phyloP scores from a whole-genome alignment of 2,329 filamentous ascomycete genomes.

The Lomentospora prolificans region DNA sequence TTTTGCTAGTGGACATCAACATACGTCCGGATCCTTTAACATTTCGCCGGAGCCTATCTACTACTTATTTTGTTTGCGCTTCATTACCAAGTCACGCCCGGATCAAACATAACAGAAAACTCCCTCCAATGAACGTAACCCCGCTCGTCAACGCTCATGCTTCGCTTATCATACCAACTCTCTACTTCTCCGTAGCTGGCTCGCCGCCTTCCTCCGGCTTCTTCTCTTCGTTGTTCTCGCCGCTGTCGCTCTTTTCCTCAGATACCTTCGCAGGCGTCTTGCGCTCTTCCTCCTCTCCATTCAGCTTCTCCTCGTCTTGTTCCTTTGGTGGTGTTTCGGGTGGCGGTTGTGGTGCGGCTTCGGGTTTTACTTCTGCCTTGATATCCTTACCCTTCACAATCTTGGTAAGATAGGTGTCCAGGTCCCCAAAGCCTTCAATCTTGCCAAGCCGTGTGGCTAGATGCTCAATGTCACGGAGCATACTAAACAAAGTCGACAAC shows the following conservation, averaged over 20 bases:
- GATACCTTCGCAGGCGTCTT: too few species aligned
- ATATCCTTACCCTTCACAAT: conserved; percentile 53
- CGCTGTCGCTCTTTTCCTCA: too few species aligned
- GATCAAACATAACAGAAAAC: neutral
- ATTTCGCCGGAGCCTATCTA: neutral
- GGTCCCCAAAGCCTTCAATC: conserved; percentile 67
- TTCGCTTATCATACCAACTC: conserved; percentile 13
- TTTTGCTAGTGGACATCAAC: too few species aligned
- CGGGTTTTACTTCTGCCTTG: conserved; percentile 14
- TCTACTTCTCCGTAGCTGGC: conserved; percentile 11
- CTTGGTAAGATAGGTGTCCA: conserved; percentile 58
- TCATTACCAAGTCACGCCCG: neutral
- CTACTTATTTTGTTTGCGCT: neutral
- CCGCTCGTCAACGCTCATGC: neutral
- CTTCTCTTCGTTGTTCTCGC: conserved; percentile 11
- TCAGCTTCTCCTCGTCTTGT: too few species aligned
- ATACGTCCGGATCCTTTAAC: neutral
- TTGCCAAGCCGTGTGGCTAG: conserved; percentile 63
- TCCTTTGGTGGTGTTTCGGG: too few species aligned
- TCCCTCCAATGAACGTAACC: neutral
- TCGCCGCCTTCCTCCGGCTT: neutral
- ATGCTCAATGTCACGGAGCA: conserved; percentile 66
- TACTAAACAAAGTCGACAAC: conserved; percentile 36
- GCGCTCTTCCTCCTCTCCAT: conserved; percentile 11
- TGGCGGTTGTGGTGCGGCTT: too few species aligned